Percentiles rank a stretch among this genome's conserved stretches.
Evolutionary conservation across 2,329 filamentous ascomycete species (phyloP).

Genomic region (Phyllosticta ampelicida): DNA sequence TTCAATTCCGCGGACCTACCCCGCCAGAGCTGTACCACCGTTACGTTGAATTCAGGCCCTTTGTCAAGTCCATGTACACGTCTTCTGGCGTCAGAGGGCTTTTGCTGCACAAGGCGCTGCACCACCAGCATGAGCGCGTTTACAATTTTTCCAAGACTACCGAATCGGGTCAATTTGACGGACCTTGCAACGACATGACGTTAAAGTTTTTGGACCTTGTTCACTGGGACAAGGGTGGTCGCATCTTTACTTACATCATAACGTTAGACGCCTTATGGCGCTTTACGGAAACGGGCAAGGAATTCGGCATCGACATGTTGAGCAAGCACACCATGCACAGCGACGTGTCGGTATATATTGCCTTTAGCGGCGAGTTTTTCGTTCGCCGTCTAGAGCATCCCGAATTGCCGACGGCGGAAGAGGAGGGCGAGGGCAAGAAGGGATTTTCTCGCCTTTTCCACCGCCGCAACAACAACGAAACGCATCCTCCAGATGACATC

Average conservation of each 20-base stretch:
- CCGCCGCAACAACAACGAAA: constrained; percentile 15
- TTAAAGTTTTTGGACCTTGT: constrained; percentile 75
- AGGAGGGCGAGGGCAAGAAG: constrained; percentile 14
- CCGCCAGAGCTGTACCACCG: constrained; percentile 76
- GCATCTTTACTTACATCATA: constrained; percentile 85
- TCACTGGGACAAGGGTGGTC: constrained; percentile 74
- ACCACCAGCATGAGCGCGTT: constrained; percentile 79
- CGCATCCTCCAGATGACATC: constrained; percentile 44
- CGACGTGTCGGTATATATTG: constrained; percentile 82
- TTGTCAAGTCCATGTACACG: constrained; percentile 82
- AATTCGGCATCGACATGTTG: constrained; percentile 86
- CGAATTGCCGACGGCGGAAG: constrained; percentile 25
- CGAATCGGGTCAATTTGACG: constrained; percentile 55
- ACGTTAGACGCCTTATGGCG: constrained; percentile 77
- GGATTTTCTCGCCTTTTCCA: neutral
- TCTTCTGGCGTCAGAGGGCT: constrained; percentile 65
- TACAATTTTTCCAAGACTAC: constrained; percentile 81
- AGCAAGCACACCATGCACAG: constrained; percentile 97
- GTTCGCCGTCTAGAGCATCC: constrained; percentile 56
- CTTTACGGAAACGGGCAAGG: constrained; percentile 91
- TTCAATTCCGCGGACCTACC: constrained; percentile 76
- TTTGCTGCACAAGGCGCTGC: constrained; percentile 72
- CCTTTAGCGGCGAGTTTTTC: constrained; percentile 89
- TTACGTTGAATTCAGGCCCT: constrained; percentile 85
- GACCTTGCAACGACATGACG: constrained; percentile 59